phyloP scores from a whole-genome alignment of 2,329 filamentous ascomycete species.

The Apiospora phragmitis region DNA sequence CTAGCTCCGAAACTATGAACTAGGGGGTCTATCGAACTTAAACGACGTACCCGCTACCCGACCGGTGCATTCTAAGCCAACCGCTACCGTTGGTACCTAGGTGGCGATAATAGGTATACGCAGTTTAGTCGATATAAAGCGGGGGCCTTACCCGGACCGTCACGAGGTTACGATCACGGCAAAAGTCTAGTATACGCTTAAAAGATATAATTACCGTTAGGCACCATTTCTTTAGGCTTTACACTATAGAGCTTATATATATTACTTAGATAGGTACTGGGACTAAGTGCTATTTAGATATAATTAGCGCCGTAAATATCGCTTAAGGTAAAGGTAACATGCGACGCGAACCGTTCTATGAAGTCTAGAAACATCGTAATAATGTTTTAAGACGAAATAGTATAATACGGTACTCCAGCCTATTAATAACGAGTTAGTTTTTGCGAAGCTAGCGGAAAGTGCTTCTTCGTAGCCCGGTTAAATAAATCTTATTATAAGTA shows the following conservation, averaged over 20 bases:
- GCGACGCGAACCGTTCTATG: too few species aligned
- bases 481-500: not conserved
- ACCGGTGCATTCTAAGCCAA: not conserved
- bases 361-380: too few species aligned
- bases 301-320: not conserved
- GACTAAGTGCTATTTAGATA: not conserved
- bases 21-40: not conserved
- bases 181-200: not conserved
- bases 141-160: too few species aligned
- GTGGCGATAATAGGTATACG: not conserved
- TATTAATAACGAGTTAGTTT: too few species aligned
- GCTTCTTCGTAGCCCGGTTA: not conserved
- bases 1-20: slow-evolving; percentile 8
- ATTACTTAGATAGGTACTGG: not conserved
- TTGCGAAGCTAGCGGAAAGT: not conserved
- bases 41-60: not conserved
- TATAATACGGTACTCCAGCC: too few species aligned
- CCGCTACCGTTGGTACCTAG: not conserved
- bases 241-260: not conserved
- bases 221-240: not conserved
- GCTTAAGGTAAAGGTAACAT: not conserved
- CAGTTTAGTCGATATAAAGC: too few species aligned
- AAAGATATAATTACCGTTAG: not conserved
- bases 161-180: too few species aligned
- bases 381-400: too few species aligned